These are phyloP conservation scores for Chloranthus sessilifolius DNA, from an alignment of 164 flowering plant genomes.

Conservation along the genomic window DNA sequence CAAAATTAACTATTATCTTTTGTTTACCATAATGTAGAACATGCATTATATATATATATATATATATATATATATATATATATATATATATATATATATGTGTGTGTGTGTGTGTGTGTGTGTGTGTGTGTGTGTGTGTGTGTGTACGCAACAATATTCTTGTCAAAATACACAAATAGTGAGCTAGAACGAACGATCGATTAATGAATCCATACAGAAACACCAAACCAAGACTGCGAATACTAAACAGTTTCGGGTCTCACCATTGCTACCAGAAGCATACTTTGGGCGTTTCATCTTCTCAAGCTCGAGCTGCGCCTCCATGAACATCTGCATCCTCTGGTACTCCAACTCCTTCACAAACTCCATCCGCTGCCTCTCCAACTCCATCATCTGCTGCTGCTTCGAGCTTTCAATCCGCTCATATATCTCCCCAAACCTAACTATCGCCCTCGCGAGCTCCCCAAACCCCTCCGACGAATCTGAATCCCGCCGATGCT, in stretches of 20 bases:
- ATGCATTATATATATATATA: no score
- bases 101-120: no score
- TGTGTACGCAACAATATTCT: no score
- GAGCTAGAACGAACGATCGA: neutral
- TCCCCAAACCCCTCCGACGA: slow-evolving; percentile 26
- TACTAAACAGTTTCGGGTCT: no score
- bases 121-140: no score
- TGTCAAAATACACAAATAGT: no score
- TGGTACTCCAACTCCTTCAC: slow-evolving; percentile 52
- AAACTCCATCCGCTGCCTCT: slow-evolving; percentile 56
- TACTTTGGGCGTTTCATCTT: slow-evolving; percentile 36
- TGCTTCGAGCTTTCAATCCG: slow-evolving; percentile 47
- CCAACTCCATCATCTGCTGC: slow-evolving; percentile 51
- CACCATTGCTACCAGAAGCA: slow-evolving; percentile 19
- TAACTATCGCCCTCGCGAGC: slow-evolving; percentile 44
- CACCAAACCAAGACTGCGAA: neutral
- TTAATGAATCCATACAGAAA: neutral
- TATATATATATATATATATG: no score
- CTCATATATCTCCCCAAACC: slow-evolving; percentile 52
- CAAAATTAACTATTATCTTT: no score
- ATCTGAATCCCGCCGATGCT: neutral
- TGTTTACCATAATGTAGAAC: no score
- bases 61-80: no score
- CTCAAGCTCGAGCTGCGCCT: slow-evolving; percentile 48
- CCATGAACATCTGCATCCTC: slow-evolving; percentile 53